Base-by-base conservation (phyloP, 2,329 filamentous ascomycete genomes). In the Trichoderma polysporum region DNA sequence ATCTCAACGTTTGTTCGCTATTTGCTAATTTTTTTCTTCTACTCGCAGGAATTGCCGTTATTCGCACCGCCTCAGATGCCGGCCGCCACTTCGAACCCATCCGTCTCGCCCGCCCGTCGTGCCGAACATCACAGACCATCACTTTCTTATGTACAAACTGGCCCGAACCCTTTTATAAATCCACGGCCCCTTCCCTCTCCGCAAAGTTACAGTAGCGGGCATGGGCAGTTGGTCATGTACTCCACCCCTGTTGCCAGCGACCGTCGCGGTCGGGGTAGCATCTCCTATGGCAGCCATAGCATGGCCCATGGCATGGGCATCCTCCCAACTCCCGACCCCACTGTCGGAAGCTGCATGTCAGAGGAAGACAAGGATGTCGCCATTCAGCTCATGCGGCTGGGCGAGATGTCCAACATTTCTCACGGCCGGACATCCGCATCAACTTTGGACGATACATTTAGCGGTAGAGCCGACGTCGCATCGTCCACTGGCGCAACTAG, bases 51-150 rank as follows among this genome's bases (percentile, higher is more conserved):
- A 86, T 85, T 99, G 63, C 95, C 95, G 65, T 84, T 99, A 63
- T 99, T 98, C 79, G 94, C 93, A 70, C 94, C 94, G 71, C 92
- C 92, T 69, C 94, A 96, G 80, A 94, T 97, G 81, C 94, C 94
- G 57, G 91, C 94, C 72, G 90, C 93, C 59, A 91, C 92, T n/a
- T 97, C 94, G n/a, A 93, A 94, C 74, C 94, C 94, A n/a, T 98
- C 94, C 22, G 91, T 97, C 60, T 98, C 94, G 31, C 94, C 94
- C 68, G 92, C 93, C 76, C 90, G 94, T 74, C 91, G 93, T 59
- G 84, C 91, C 79, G 86, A 91, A 80, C 82, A 91, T 52, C 66
- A 68, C 81, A 83, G 92, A 82, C 82, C 90, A 76, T 77, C 89
- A 76, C 76, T 97, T 82, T 91, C 93, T 4, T 96, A 92, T 76